phyloP scores from a whole-genome alignment of 2,329 filamentous ascomycete species.

The Trichoderma endophyticum region DNA sequence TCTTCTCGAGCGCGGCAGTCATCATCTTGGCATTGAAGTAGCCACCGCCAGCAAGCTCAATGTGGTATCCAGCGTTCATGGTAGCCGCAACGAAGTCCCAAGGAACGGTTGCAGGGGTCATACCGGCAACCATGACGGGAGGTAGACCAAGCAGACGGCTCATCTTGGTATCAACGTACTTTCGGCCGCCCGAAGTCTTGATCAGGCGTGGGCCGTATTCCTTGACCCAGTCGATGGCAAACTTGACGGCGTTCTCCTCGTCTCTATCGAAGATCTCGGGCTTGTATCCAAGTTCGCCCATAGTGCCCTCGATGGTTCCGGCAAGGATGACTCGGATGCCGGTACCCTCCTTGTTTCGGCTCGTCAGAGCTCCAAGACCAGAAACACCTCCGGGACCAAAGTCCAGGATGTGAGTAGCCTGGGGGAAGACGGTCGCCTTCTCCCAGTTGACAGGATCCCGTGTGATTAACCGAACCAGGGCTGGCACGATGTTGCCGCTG shows the following conservation, averaged over 20 bases:
- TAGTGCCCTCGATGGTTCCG: slow-evolving; percentile 86
- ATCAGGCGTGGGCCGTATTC: slow-evolving; percentile 91
- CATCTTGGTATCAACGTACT: slow-evolving; percentile 96
- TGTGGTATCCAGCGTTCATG: slow-evolving; percentile 93
- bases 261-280: slow-evolving; percentile 96
- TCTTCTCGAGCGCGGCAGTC: slow-evolving; percentile 78
- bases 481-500: slow-evolving; percentile 76
- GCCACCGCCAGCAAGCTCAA: slow-evolving; percentile 84
- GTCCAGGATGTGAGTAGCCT: slow-evolving; percentile 90
- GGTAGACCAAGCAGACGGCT: slow-evolving; percentile 80
- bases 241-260: slow-evolving; percentile 90
- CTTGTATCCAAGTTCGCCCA: slow-evolving; percentile 93
- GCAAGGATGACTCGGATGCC: slow-evolving; percentile 95
- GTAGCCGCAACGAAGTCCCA: slow-evolving; percentile 91
- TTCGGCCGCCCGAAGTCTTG: slow-evolving; percentile 83
- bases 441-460: slow-evolving; percentile 96
- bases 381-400: slow-evolving; percentile 97
- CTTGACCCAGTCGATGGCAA: slow-evolving; percentile 95
- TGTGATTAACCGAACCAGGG: slow-evolving; percentile 88
- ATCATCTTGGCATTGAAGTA: slow-evolving; percentile 82
- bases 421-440: slow-evolving; percentile 83
- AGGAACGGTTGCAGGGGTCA: slow-evolving; percentile 86
- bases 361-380: slow-evolving; percentile 90
- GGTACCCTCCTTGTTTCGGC: slow-evolving; percentile 98
- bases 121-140: slow-evolving; percentile 86